Conservation (phyloP, 805 yeast genomes). For the Millerozyma acaciae region DNA sequence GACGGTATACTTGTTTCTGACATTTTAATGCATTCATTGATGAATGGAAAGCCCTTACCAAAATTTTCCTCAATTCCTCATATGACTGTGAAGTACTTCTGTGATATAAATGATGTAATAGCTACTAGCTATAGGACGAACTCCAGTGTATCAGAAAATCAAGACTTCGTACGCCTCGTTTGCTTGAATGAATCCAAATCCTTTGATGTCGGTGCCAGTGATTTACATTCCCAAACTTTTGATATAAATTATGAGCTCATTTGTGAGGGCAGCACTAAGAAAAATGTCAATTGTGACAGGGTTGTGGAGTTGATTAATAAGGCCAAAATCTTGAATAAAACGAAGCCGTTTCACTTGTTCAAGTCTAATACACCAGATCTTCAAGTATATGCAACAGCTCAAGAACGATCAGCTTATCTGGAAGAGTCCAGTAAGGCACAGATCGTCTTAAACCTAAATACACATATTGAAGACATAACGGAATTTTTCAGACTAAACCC, state of each 20-base stretch:
- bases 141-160: constrained; percentile 1
- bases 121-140: constrained; percentile 42
- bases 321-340: constrained; percentile 70
- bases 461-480: constrained; percentile 32
- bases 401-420: constrained; percentile 49
- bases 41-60: constrained; percentile 75
- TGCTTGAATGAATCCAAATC: constrained; percentile 3
- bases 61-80: constrained; percentile 51
- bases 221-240: constrained; percentile 10
- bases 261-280: constrained; percentile 2
- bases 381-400: constrained; percentile 64
- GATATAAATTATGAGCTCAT: constrained; percentile 26
- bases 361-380: constrained; percentile 35
- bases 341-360: constrained; percentile 85
- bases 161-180: too few relatives aligned
- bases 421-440: constrained; percentile 59
- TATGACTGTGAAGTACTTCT: constrained; percentile 67
- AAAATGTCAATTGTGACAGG: constrained; percentile 22
- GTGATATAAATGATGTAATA: constrained; percentile 52
- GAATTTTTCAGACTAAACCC: constrained; percentile 31
- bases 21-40: constrained; percentile 82
- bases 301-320: constrained; percentile 59
- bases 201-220: too few relatives aligned
- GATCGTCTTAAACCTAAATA: constrained; percentile 63
- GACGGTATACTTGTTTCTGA: constrained; percentile 66